phyloP scores from a whole-genome alignment of 208 protist genomes.

The Sergeia podlipaevii region DNA sequence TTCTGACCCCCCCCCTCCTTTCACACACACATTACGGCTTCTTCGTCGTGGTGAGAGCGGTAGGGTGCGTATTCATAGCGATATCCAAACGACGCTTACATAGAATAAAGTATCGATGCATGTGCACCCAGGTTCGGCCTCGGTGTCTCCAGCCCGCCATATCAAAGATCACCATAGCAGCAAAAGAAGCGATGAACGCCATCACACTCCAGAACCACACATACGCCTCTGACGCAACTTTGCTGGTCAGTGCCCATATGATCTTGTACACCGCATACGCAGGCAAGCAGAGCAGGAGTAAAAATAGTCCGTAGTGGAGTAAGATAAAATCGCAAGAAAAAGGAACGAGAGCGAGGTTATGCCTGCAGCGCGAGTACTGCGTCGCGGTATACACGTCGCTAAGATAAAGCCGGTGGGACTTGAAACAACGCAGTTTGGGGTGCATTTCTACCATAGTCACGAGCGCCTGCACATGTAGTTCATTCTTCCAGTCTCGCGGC shows the following conservation, averaged over 20 bases:
- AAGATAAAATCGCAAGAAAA: constrained; percentile 77
- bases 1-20: not conserved
- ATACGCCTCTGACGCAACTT: constrained; percentile 49
- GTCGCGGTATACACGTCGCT: constrained; percentile 82
- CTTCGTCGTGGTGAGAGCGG: constrained; percentile 26
- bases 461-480: constrained; percentile 84
- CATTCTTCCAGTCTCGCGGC: constrained; percentile 77
- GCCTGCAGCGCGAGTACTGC: constrained; percentile 81
- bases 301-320: constrained; percentile 59
- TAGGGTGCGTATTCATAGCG: constrained; percentile 53
- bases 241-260: constrained; percentile 10
- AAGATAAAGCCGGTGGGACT: constrained; percentile 70
- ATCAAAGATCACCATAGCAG: constrained; percentile 32
- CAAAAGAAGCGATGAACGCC: constrained; percentile 40
- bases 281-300: constrained; percentile 44
- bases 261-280: constrained; percentile 45
- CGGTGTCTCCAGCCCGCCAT: constrained; percentile 21
- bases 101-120: constrained; percentile 85
- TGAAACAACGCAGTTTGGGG: constrained; percentile 71
- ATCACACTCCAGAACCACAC: constrained; percentile 73
- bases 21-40: constrained; percentile 1
- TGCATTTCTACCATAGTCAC: constrained; percentile 90
- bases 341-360: constrained; percentile 81
- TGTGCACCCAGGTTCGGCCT: constrained; percentile 66
- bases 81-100: constrained; percentile 56